Evolutionary conservation across 2,329 filamentous ascomycete species (phyloP), one percentile per base, ranked within the genome.

Genomic region (Lecanicillium sp.): DNA sequence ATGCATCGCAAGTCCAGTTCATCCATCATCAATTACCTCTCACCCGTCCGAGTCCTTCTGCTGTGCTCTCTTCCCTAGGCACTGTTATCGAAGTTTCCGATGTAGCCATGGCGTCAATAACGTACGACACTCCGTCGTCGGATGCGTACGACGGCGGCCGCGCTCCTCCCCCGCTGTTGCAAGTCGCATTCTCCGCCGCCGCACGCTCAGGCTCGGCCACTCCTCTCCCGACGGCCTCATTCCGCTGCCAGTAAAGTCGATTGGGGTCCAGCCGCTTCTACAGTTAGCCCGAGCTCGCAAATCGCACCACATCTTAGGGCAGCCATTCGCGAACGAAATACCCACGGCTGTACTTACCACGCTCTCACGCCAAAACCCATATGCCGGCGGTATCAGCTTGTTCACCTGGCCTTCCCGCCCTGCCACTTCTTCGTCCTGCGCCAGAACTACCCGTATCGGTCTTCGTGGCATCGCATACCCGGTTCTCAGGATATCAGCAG

Each of bases 281-380:
- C 5, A 32, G n/a, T 54, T 43, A 60, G 54, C 14, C n/a, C n/a
- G n/a, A n/a, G n/a, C n/a, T n/a, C n/a, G n/a, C n/a, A n/a, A n/a
- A n/a, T n/a, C n/a, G n/a, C n/a, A n/a, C n/a, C n/a, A n/a, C n/a
- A n/a, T n/a, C n/a, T n/a, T 12, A 14, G 5, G 14, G 4, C 17
- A 5, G 8, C 39, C 21, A 21, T 24, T 10, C n/a, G n/a, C n/a
- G 4, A 12, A 5, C 14, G 19, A 15, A 27, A 12, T 42, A 14
- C 21, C 3, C 2, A 36, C 15, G 29, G 26, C 12, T 11, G 14
- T 40, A 81, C 83, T 65, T 75, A 87, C 84, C 66, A 93, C 87
- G 59, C 85, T 91, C 63, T 84, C 83, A 44, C 88, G 75, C 87
- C 88, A 94, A 1, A 89, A 69, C 0, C 90, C 90, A 61, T 95